Evolutionary conservation across 768 basidiomycete genomes (phyloP).

Genomic region (Mycena metata): DNA sequence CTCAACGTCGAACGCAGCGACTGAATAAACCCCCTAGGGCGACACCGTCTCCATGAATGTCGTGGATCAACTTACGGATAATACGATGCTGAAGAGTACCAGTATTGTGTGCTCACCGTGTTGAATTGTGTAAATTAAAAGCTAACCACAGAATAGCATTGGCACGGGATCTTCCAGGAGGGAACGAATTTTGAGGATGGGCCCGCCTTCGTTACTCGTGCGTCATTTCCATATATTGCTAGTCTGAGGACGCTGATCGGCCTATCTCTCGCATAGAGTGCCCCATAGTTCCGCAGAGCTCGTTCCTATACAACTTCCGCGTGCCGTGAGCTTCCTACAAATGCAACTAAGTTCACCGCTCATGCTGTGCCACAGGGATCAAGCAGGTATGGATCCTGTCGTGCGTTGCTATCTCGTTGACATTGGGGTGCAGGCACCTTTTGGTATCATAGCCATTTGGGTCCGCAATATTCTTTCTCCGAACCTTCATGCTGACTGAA

Average conservation of each 20-base stretch:
- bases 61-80: slow-evolving; percentile 58
- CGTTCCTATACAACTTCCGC: slow-evolving; percentile 59
- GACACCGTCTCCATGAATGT: slow-evolving; percentile 59
- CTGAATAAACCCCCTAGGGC: slow-evolving; percentile 40
- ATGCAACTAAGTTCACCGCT: not conserved
- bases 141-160: slow-evolving; percentile 53
- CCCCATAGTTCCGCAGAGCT: slow-evolving; percentile 57
- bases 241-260: slow-evolving; percentile 38
- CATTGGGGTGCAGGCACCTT: slow-evolving; percentile 47
- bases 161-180: slow-evolving; percentile 66
- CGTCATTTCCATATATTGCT: not conserved
- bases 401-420: slow-evolving; percentile 19
- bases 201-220: slow-evolving; percentile 44
- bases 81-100: slow-evolving; percentile 46
- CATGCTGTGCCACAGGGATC: slow-evolving; percentile 4
- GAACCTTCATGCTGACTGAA: slow-evolving; percentile 1
- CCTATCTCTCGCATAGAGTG: slow-evolving; percentile 54
- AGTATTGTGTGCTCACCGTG: slow-evolving; percentile 47
- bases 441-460: slow-evolving; percentile 55
- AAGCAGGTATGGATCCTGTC: slow-evolving; percentile 9
- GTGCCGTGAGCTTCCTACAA: slow-evolving; percentile 33
- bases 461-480: slow-evolving; percentile 50
- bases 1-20: not conserved
- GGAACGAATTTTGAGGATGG: slow-evolving; percentile 63
- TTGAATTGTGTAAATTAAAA: not conserved